Percentiles rank a stretch among this genome's conserved stretches.
phyloP scores from a whole-genome alignment of 129 eudicot species.

The Apium graveolens region DNA sequence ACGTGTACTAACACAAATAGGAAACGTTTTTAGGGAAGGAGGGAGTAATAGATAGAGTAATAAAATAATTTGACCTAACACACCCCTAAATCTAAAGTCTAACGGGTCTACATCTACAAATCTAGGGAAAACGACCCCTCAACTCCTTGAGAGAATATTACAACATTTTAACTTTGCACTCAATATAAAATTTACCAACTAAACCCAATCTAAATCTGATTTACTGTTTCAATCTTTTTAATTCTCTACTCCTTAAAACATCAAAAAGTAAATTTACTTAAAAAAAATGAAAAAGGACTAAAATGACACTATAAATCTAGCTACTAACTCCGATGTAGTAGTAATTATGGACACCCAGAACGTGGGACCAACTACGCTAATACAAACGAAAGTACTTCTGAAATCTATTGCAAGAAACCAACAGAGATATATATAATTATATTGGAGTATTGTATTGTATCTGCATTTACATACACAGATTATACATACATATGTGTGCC shows the following conservation, averaged over 20 bases:
- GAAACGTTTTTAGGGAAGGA: too few relatives aligned
- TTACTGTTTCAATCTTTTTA: neutral
- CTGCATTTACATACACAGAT: neutral
- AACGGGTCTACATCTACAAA: neutral
- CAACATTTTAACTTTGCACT: neutral
- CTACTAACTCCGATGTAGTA: neutral
- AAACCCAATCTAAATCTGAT: neutral
- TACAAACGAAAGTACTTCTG: neutral
- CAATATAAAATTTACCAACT: neutral
- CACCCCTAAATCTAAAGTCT: neutral
- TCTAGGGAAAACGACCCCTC: neutral
- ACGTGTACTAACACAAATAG: too few relatives aligned
- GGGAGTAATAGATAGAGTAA: neutral
- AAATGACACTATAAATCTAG: neutral
- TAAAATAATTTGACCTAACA: neutral
- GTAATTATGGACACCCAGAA: neutral
- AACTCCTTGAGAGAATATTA: neutral
- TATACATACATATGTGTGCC: neutral
- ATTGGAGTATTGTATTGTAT: neutral
- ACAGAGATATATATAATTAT: neutral
- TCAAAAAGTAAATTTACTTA: too few relatives aligned
- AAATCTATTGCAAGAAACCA: neutral
- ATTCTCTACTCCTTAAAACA: too few relatives aligned
- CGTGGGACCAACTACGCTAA: neutral
- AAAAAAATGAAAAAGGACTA: too few relatives aligned